Base-by-base conservation (phyloP, 177 flowering plant species). In the Vitis hybrid region DNA sequence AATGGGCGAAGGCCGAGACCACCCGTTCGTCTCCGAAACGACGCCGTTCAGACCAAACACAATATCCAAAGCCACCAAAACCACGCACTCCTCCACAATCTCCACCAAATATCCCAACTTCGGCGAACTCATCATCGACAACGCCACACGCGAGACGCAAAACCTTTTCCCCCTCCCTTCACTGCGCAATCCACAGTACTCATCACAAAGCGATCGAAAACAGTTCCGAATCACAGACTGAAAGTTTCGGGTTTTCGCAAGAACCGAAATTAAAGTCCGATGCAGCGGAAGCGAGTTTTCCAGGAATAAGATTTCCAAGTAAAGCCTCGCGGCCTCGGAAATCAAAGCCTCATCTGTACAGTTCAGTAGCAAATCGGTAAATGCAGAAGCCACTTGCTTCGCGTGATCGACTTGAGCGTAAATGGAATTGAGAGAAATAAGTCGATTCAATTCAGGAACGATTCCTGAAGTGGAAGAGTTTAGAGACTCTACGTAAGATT, bases 251-350 rank as follows among this genome's bases (percentile, higher is more conserved):
- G 64, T 65, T 59, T 89, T 93, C 1, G 83, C 86, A 11, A 96
- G 75, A 57, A 63, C 82, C 0, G 95, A 87, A 59, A 90, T 79
- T 5, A 96, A 70, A 2, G 90, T 87, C 68, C 86, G 78, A 55
- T 93, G 99, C 78, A 96, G 66, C 2, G 98, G 94, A 29, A 81
- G 70, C 0, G 97, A 96, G 69, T 93, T 93, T 73, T 93, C 98
- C 1, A 92, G 70, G 66, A 96, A 92, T 55, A 89, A 66, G 29
- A 96, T 50, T 76, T 90, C 91, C 59, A 93, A 64, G 75, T 90
- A 96, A 20, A 90, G 78, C 60, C 73, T 70, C 2, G 77, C 67
- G 0, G 91, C 88, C 2, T 48, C 52, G n/a, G 77, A 60, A 10
- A 86, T 70, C 53, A 76, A 63, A 10, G 34, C 34, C 20, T 78